These are phyloP conservation scores for Ceratocystis alfenasii DNA, from an alignment of 2,329 filamentous ascomycete species.

Conservation along the genomic window DNA sequence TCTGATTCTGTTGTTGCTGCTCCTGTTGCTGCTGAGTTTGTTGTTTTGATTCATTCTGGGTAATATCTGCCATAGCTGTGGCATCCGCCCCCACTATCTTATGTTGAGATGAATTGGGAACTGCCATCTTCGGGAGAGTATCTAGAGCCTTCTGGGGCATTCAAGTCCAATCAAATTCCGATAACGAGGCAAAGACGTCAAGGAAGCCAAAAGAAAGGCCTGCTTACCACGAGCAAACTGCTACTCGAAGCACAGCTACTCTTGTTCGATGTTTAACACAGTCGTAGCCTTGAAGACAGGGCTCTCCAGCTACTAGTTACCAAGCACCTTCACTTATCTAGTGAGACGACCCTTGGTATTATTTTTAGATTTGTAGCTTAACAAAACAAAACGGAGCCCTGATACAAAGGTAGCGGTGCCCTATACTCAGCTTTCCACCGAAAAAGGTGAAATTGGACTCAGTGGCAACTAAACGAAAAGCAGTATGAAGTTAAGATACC, in stretches of 20 bases:
- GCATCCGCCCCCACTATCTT: constrained; percentile 8
- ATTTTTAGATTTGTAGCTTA: no score
- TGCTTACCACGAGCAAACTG: background rate
- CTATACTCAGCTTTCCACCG: background rate
- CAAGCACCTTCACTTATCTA: background rate
- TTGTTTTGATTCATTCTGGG: constrained; percentile 13
- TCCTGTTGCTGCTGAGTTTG: background rate
- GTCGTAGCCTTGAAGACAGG: background rate
- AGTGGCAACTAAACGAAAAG: background rate
- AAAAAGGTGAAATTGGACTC: background rate
- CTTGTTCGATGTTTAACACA: background rate
- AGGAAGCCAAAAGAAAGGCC: background rate
- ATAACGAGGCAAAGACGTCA: no score
- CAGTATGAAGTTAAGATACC: background rate
- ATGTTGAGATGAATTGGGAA: constrained; percentile 17
- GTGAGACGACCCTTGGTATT: background rate
- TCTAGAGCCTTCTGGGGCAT: background rate
- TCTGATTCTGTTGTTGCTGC: background rate
- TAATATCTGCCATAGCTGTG: background rate
- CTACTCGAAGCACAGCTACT: background rate
- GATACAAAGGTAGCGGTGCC: no score
- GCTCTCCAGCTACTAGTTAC: background rate
- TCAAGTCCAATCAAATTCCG: background rate
- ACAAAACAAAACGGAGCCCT: no score
- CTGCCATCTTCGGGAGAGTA: constrained; percentile 12